Conservation (phyloP, 371 early-diverging fungal species). For the Mucor lusitanicus region DNA sequence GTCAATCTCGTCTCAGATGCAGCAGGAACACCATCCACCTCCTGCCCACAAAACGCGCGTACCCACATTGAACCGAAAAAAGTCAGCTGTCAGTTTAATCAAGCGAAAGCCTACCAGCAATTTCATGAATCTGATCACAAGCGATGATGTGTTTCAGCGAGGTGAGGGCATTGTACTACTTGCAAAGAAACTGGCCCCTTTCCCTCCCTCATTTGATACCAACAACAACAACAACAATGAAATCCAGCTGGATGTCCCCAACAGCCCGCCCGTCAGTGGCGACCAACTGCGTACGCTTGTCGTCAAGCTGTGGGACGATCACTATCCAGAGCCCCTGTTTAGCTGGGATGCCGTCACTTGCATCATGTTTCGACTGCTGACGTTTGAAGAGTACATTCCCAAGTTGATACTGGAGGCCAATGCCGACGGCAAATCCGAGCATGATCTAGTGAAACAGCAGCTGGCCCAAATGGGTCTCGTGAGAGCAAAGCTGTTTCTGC, state of each 20-base stretch:
- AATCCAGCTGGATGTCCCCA: constrained; percentile 33
- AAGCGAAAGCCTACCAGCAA: constrained; percentile 33
- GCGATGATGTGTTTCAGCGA: constrained; percentile 31
- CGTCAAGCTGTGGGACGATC: constrained; percentile 29
- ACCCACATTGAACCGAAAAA: constrained; percentile 36
- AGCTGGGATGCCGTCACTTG: constrained; percentile 38
- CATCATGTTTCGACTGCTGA: constrained; percentile 34
- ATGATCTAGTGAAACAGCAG: constrained; percentile 18
- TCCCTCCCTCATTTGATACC: constrained; percentile 18
- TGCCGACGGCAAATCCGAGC: constrained; percentile 26
- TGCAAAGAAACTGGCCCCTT: constrained; percentile 27
- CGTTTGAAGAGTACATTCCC: constrained; percentile 44
- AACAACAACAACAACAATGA: not conserved
- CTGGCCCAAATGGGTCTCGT: constrained; percentile 28
- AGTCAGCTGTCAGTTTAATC: constrained; percentile 31
- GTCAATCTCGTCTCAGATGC: constrained; percentile 28
- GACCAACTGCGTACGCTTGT: constrained; percentile 27
- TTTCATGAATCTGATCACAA: constrained; percentile 32
- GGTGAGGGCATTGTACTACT: constrained; percentile 37
- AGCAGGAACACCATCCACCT: constrained; percentile 5
- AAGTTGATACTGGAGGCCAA: constrained; percentile 40
- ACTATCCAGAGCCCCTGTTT: constrained; percentile 31
- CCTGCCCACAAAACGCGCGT: constrained; percentile 38
- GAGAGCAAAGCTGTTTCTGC: constrained; percentile 31
- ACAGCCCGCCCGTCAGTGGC: constrained; percentile 31